Evolutionary conservation across 2,329 filamentous ascomycete species (phyloP).

Genomic region (Acrocalymma vagum): DNA sequence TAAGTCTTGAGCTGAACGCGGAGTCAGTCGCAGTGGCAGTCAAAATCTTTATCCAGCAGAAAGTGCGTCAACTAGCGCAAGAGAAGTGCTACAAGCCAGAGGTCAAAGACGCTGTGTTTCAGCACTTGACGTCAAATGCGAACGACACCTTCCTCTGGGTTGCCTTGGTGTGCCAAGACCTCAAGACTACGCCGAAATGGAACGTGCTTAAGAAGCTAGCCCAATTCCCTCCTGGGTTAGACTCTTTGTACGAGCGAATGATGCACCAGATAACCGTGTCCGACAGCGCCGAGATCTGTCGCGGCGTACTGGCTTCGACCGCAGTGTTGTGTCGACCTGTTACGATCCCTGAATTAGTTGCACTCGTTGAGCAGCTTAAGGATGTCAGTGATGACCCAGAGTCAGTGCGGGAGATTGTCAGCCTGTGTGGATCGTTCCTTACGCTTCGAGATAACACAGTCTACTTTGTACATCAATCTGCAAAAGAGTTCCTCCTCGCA

Average conservation of each 20-base stretch:
- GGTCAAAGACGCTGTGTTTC: constrained; percentile 31
- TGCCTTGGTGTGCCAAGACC: constrained; percentile 42
- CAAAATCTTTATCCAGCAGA: constrained; percentile 46
- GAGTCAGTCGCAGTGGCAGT: constrained; percentile 46
- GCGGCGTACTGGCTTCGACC: constrained; percentile 44
- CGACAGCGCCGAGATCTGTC: constrained; percentile 41
- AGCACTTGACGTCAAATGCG: constrained; percentile 42
- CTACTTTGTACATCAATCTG: constrained; percentile 47
- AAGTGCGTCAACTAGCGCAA: constrained; percentile 39
- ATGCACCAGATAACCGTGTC: constrained; percentile 41
- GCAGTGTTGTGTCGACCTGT: constrained; percentile 49
- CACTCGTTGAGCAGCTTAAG: constrained; percentile 23
- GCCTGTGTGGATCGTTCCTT: constrained; percentile 50
- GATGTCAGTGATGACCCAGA: constrained; percentile 14
- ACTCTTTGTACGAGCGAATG: constrained; percentile 52
- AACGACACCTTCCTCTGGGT: constrained; percentile 47
- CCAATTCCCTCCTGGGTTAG: constrained; percentile 46
- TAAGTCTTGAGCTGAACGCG: constrained; percentile 48
- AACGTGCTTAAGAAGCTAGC: constrained; percentile 22
- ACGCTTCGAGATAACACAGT: background rate
- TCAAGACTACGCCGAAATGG: constrained; percentile 27
- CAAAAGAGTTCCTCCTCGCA: constrained; percentile 50
- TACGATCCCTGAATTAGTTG: constrained; percentile 43
- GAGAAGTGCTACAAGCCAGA: constrained; percentile 44
- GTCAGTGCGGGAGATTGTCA: constrained; percentile 35